Base-by-base conservation (phyloP, 345 rosid genomes). In the Garcia nutans region DNA sequence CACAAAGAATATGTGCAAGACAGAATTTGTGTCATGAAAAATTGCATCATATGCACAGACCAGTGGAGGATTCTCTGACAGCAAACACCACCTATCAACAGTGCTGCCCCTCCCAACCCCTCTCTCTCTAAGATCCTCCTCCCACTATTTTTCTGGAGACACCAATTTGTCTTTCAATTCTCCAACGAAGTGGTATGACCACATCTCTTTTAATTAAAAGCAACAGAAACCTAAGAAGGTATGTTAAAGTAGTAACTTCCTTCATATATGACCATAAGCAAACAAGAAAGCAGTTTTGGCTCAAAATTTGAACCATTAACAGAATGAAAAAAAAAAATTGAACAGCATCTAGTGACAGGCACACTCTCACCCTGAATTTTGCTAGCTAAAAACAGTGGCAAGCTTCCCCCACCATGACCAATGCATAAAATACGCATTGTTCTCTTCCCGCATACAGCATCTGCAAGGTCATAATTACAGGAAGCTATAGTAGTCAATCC, bases 351-450 rank as follows among this genome's bases (percentile, higher is more conserved):
- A 56, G 20, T 4, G 28, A 16, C 67, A 49, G 23, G 3, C 10
- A 65, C 66, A 31, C 11, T 63, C 69, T 52, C 26, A 93, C 98
- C 98, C 86, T 77, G 94, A 82, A 95, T 85, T 82, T 89, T 86
- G 66, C 81, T 89, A 70, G 99, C 96, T 85, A 95, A 65, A 80
- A 91, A 95, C 78, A 95, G 83, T 0, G 97, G 96, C 77, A 95
- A 83, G 82, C 93, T 93, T 77, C 99, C 99, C 45, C 97, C 98
- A 57, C 99, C 99, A 74, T 95, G 97, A 72, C 98, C 99, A 33
- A 95, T 79, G 78, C 98, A 93, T 80, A 95, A 79, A 70, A 95
- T 81, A 19, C 80, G 87, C 96, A 95, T 87, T 45, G 68, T 77
- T 80, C 76, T 87, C 84, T 85, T 81, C 63, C 97, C 96, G 58